phyloP scores from a whole-genome alignment of 1,284 basidiomycete genomes.

The Moniliella sp. region DNA sequence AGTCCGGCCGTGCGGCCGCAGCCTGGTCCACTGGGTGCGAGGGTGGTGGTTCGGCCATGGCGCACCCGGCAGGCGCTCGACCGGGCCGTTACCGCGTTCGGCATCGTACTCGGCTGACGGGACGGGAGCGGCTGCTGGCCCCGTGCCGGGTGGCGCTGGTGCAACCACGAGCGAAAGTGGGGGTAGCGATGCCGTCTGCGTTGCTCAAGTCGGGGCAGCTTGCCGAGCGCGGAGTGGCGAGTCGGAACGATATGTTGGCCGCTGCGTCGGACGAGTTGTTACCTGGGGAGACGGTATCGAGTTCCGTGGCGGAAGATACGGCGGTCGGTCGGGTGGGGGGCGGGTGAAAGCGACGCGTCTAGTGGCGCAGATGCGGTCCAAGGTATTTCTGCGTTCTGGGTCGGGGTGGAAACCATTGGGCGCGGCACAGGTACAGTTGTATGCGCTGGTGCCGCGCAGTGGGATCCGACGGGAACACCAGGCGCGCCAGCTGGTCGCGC shows the following conservation, averaged over 20 bases:
- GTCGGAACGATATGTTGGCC: no score
- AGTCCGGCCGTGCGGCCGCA: no score
- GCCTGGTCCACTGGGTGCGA: no score
- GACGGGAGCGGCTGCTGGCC: no score
- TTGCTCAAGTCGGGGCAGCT: slow-evolving; percentile 16
- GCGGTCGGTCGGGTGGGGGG: neutral
- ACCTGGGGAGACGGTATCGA: neutral
- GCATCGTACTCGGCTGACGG: no score
- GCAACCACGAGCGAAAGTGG: slow-evolving; percentile 2
- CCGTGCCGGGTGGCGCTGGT: no score
- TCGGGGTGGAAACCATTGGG: slow-evolving; percentile 88
- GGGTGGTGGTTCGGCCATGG: no score
- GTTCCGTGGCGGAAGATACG: no score
- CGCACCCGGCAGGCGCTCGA: no score
- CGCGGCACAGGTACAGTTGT: slow-evolving; percentile 69
- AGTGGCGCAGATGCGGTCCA: slow-evolving; percentile 86
- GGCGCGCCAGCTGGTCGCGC: slow-evolving; percentile 83
- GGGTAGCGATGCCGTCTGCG: slow-evolving; percentile 11
- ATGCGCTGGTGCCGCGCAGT: slow-evolving; percentile 40
- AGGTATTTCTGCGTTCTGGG: slow-evolving; percentile 81
- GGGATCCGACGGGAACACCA: no score
- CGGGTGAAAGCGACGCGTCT: slow-evolving; percentile 32
- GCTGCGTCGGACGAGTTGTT: neutral
- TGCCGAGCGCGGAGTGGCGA: no score
- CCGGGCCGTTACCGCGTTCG: no score